These are phyloP conservation scores for Atractiella rhizophila DNA, from an alignment of 768 basidiomycete species.

Conservation along the genomic window DNA sequence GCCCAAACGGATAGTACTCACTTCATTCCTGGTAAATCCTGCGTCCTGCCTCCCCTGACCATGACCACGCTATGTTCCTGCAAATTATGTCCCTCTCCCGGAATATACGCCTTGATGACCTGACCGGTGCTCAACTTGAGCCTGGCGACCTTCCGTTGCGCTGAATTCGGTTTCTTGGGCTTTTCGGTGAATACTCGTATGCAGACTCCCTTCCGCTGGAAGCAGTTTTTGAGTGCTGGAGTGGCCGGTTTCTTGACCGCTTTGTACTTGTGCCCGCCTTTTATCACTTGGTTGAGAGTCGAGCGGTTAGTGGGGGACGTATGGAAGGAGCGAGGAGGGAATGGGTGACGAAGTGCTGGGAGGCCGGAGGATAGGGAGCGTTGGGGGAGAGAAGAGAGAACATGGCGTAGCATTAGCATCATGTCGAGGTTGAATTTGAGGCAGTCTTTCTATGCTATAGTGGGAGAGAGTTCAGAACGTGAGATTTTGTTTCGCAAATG, in stretches of 20 bases:
- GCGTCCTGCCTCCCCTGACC: conserved; percentile 78
- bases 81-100: conserved; percentile 88
- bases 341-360: too few relatives aligned
- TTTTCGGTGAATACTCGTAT: conserved; percentile 42
- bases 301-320: conserved; percentile 19
- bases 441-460: too few relatives aligned
- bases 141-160: conserved; percentile 84
- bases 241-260: conserved; percentile 31
- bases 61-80: conserved; percentile 94
- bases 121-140: conserved; percentile 77
- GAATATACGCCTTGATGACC: conserved; percentile 75
- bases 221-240: conserved; percentile 51
- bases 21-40: conserved; percentile 96
- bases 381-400: too few relatives aligned
- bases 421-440: too few relatives aligned
- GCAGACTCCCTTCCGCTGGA: conserved; percentile 80
- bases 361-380: too few relatives aligned
- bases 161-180: conserved; percentile 96
- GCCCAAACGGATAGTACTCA: conserved; percentile 18
- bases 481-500: too few relatives aligned
- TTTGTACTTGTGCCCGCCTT: conserved; percentile 36
- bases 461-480: too few relatives aligned
- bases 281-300: conserved; percentile 72
- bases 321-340: conserved; percentile 12
- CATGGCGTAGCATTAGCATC: too few relatives aligned